Evolutionary conservation across 768 basidiomycete species (phyloP), one percentile per base, ranked within the genome.

Genomic region (Tephrocybe sp.): DNA sequence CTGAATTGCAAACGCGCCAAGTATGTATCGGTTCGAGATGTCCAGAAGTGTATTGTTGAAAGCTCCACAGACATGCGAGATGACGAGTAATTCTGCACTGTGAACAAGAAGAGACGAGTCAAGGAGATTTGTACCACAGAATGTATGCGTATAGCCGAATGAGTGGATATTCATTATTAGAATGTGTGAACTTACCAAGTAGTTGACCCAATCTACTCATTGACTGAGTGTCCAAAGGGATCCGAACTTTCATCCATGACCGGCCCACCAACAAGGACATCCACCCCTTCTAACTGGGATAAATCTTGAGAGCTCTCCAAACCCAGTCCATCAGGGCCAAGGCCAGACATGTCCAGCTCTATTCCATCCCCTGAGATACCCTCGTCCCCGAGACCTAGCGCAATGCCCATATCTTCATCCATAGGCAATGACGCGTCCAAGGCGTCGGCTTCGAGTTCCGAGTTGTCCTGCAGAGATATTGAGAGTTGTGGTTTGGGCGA

Each of bases 401-500:
- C 61, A 28, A 59, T 66, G 34, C 68, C 73, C 59, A 83, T 72
- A 42, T 60, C 65, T 21, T 64, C 69, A 36, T 80, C 82, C 60
- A 83, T 60, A 22, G 71, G 77, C 46, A 89, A 70, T 7, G 82
- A 74, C 25, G 76, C 75, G 47, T 80, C 82, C 41, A 87, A 63
- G 8, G 61, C 70, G 56, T 75, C 54, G n/a, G 62, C 70, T 25
- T 64, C 68, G 13, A 79, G 70, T 44, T 79, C 78, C 44, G 74
- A 70, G 9, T 72, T 71, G n/a, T 64, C 57, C 43, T 73, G 65
- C 53, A 76, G 44, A 69, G 77, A 49, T 79, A 89, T 61, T 65
- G 74, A 60, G 60, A 84, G 70, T 53, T 87, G 83, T 4, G 87
- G 85, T 59, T 83, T 81, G 1, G 85, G 87, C 26, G 86, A 79